Evolutionary conservation across 179 eudicot genomes (phyloP).

Genomic region (Silene coronaria): DNA sequence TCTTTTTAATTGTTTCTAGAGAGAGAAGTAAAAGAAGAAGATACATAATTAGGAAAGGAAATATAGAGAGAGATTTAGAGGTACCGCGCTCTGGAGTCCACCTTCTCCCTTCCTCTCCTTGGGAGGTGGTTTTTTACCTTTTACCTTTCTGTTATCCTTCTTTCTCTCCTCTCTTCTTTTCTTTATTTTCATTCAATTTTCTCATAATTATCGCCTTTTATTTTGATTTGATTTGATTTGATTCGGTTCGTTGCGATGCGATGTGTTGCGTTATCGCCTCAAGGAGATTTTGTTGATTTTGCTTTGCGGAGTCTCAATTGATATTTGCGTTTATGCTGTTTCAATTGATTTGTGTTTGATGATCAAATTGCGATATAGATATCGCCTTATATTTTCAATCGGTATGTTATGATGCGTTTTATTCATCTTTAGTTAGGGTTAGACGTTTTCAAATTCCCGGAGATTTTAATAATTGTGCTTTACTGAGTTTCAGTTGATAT

Average conservation of each 20-base stretch:
- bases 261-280: neutral
- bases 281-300: neutral
- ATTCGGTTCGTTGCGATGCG: neutral
- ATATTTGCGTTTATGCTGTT: too few species aligned
- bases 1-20: neutral
- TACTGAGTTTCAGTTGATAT: neutral
- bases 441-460: too few species aligned
- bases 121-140: constrained; percentile 70
- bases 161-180: neutral
- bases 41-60: neutral
- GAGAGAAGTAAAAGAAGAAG: neutral
- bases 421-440: too few species aligned
- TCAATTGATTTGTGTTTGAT: neutral
- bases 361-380: too few species aligned
- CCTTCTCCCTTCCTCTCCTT: constrained; percentile 34
- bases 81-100: constrained; percentile 34
- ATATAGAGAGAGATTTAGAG: neutral
- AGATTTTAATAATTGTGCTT: neutral
- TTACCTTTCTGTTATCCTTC: constrained; percentile 35
- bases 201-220: neutral
- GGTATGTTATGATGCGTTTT: neutral
- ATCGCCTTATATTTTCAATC: too few species aligned
- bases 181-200: neutral
- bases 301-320: neutral
- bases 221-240: neutral